Percentiles rank a stretch among this genome's conserved stretches.
These are phyloP conservation scores for Candida namnaoensis DNA, from an alignment of 805 yeast genomes.

Conservation along the genomic window DNA sequence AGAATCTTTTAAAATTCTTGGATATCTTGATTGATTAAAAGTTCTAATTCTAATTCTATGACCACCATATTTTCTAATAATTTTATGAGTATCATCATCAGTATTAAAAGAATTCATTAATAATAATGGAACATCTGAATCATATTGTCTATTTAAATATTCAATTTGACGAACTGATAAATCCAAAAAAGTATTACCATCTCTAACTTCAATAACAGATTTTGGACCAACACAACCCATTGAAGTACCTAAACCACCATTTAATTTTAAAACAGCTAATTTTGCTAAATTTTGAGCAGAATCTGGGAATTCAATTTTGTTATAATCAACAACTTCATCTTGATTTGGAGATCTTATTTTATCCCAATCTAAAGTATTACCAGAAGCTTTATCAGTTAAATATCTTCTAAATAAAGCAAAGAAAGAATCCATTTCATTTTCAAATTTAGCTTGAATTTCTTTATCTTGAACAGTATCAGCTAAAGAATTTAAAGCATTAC, in stretches of 20 bases:
- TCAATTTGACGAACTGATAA: slow-evolving; percentile 95
- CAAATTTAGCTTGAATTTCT: slow-evolving; percentile 50
- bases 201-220: slow-evolving; percentile 96
- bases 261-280: slow-evolving; percentile 90
- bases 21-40: slow-evolving; percentile 96
- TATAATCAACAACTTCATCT: slow-evolving; percentile 83
- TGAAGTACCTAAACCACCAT: slow-evolving; percentile 98
- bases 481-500: slow-evolving; percentile 85
- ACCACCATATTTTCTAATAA: slow-evolving; percentile 94
- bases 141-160: slow-evolving; percentile 82
- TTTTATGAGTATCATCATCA: slow-evolving; percentile 88
- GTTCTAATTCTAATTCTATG: slow-evolving; percentile 93
- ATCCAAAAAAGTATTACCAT: slow-evolving; percentile 95
- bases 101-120: slow-evolving; percentile 99
- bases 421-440: slow-evolving; percentile 89
- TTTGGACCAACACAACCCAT: slow-evolving; percentile 99
- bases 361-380: slow-evolving; percentile 86
- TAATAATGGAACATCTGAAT: slow-evolving; percentile 89
- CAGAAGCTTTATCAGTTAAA: slow-evolving; percentile 80
- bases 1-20: slow-evolving; percentile 94
- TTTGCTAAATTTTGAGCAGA: slow-evolving; percentile 47
- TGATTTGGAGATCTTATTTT: slow-evolving; percentile 85
- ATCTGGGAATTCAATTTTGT: slow-evolving; percentile 32
- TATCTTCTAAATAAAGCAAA: slow-evolving; percentile 91
- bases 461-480: slow-evolving; percentile 68